A percentile compares a stretch with the other conserved stretches of the same genome.
Conservation (phyloP, 208 protist genomes). For the Acanthamoeba sp. region DNA sequence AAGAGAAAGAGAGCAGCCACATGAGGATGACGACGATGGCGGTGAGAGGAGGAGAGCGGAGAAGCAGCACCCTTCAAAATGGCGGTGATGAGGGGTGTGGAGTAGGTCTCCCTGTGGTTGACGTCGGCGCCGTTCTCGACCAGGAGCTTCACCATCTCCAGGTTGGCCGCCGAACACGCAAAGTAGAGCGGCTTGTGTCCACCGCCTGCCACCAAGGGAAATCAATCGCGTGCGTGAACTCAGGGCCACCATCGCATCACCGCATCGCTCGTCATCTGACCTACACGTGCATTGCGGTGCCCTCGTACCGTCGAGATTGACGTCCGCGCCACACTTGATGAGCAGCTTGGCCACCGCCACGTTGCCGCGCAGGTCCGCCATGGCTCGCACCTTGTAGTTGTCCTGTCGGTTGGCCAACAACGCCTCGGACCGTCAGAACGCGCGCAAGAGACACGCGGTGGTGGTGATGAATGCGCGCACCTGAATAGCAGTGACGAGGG, state of each 20-base stretch:
- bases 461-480: neutral
- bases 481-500: conserved; percentile 11
- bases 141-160: conserved; percentile 55
- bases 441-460: too few species aligned
- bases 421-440: neutral
- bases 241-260: too few species aligned
- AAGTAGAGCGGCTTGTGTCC: conserved; percentile 62
- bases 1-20: neutral
- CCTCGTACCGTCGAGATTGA: neutral
- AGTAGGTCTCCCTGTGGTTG: conserved; percentile 47
- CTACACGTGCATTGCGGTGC: neutral
- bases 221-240: too few species aligned
- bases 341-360: conserved; percentile 31
- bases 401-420: neutral
- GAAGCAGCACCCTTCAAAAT: conserved; percentile 11
- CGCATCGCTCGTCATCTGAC: too few species aligned
- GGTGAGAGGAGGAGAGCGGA: neutral
- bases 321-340: conserved; percentile 11
- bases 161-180: conserved; percentile 28
- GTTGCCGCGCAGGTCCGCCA: conserved; percentile 47
- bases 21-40: neutral
- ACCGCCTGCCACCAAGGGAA: neutral
- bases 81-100: conserved; percentile 32
- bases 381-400: conserved; percentile 41
- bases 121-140: conserved; percentile 46